These are phyloP conservation scores for Vitis rotundifolia DNA, from an alignment of 164 flowering plant species.

Conservation along the genomic window DNA sequence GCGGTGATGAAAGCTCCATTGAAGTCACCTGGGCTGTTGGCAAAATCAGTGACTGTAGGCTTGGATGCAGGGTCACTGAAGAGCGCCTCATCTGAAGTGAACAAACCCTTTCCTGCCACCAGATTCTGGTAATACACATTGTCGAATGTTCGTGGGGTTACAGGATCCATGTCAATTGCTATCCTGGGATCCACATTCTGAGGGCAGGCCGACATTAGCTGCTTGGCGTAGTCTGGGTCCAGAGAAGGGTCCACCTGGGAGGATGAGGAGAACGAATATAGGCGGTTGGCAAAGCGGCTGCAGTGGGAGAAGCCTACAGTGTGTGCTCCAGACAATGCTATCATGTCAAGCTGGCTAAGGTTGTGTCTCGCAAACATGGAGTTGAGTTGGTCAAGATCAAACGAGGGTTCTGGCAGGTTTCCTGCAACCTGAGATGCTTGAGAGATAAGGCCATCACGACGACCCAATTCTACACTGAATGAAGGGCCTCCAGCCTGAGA, in stretches of 20 bases:
- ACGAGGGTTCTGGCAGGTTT: constrained; percentile 58
- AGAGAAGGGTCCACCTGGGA: constrained; percentile 62
- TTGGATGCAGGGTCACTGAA: constrained; percentile 45
- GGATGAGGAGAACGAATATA: constrained; percentile 49
- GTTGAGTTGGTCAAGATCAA: constrained; percentile 40
- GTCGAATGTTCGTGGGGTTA: constrained; percentile 57
- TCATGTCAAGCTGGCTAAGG: constrained; percentile 59
- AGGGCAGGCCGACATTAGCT: constrained; percentile 57
- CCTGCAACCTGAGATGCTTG: constrained; percentile 59
- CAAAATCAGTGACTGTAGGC: constrained; percentile 49
- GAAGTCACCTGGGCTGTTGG: constrained; percentile 38
- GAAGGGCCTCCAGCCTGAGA: constrained; percentile 70
- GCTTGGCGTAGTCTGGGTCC: constrained; percentile 55
- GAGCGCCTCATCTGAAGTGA: constrained; percentile 70
- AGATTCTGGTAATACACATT: constrained; percentile 66
- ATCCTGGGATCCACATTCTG: constrained; percentile 46
- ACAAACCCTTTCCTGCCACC: constrained; percentile 56
- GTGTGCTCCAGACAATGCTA: constrained; percentile 85
- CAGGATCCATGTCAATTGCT: constrained; percentile 65
- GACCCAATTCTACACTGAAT: constrained; percentile 66
- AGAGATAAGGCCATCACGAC: constrained; percentile 65
- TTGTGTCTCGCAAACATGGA: constrained; percentile 44
- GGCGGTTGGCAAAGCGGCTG: constrained; percentile 53
- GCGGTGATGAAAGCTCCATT: constrained; percentile 47
- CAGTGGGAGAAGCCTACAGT: constrained; percentile 86